These are phyloP conservation scores for Hypoxylon rubiginosum DNA, from an alignment of 2,329 filamentous ascomycete genomes.

Conservation along the genomic window DNA sequence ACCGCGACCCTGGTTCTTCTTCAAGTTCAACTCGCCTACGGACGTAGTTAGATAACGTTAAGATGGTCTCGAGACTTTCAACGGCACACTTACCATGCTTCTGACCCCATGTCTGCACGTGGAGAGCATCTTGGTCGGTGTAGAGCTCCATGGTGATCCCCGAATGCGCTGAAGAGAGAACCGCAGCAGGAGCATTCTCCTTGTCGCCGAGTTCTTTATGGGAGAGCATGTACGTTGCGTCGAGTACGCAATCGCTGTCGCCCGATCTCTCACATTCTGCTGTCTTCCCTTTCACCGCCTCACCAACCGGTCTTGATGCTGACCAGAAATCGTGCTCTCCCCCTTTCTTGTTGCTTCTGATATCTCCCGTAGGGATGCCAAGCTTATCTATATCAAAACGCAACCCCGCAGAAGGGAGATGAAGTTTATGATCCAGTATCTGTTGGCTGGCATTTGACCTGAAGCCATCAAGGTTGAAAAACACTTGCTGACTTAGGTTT, in stretches of 20 bases:
- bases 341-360: slow-evolving; percentile 3
- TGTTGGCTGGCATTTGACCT: neutral
- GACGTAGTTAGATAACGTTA: neutral
- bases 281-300: neutral
- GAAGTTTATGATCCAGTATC: neutral
- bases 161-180: neutral
- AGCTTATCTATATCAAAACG: slow-evolving; percentile 2
- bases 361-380: slow-evolving; percentile 1
- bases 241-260: neutral
- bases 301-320: neutral
- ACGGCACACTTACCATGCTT: neutral
- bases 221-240: neutral
- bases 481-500: slow-evolving; percentile 2
- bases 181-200: neutral
- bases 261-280: neutral
- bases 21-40: neutral
- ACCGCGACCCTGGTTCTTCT: neutral
- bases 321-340: slow-evolving; percentile 4
- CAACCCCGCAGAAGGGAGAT: neutral
- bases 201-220: slow-evolving; percentile 2
- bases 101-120: neutral
- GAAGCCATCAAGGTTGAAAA: slow-evolving; percentile 4
- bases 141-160: neutral
- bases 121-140: slow-evolving; percentile 1
- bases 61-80: too few species aligned